Evolutionary conservation across 2,329 filamentous ascomycete species (phyloP), one percentile per base, ranked within the genome.

Genomic region (Claviceps sp.): DNA sequence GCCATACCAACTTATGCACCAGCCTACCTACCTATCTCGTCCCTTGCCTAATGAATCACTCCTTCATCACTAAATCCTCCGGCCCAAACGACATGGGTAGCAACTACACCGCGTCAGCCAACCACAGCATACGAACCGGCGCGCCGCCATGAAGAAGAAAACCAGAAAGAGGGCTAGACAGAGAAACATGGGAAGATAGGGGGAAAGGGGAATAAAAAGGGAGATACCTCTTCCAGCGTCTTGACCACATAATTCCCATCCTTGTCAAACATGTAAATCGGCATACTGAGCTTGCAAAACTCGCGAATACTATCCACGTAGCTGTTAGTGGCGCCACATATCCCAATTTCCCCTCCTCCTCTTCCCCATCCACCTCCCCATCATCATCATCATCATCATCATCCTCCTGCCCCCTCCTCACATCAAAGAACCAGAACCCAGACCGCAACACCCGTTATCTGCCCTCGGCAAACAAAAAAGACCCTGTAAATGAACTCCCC

Each of bases 181-280:
- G 24, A 24, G 24, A 24, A 24, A 5, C 24, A 24, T 24, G 24
- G 24, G 24, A 24, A 24, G 1, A 24, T 24, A 24, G 24, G 24
- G 24, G 24, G 24, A 24, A 22, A 24, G 24, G 24, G 5, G 24
- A 24, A 24, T 24, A 5, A 17, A 42, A 19, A 40, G 19, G 41
- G 56, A 61, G 73, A 61, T 63, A 83, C 81, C 70, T 88, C 75
- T 57, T 82, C 80, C 52, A 95, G 71, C 24, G 75, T 85, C 70
- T 81, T 73, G 24, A 87, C 80, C n/a, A 81, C 73, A 60, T 77
- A 89, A 55, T 84, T 78, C 2, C 83, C 84, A 56, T 89, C 78
- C 65, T 83, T 85, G 67, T 94, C 89, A 68, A 94, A 95, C 91
- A 97, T 95, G 65, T 95, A 82, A 52, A 98, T 78, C 0, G 89